Evolutionary conservation across 179 eudicot species (phyloP).

Genomic region (Camellia oleifera): DNA sequence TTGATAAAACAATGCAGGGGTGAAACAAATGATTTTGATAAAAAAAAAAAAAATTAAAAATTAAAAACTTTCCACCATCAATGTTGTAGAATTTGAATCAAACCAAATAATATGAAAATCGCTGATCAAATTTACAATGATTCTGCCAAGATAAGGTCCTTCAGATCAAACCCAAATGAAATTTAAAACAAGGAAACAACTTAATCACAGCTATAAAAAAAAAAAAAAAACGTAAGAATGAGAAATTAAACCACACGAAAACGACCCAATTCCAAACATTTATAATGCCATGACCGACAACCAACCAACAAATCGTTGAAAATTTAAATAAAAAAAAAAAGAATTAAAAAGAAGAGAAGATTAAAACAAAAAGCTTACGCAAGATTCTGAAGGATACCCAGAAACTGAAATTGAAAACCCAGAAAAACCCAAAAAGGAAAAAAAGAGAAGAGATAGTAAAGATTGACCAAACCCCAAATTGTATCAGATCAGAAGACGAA

Average conservation of each 20-base stretch:
- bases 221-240: neutral
- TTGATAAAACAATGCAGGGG: neutral
- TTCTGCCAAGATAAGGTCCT: neutral
- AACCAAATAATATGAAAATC: neutral
- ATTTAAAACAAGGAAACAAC: neutral
- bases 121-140: neutral
- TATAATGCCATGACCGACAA: neutral
- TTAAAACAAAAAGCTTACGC: neutral
- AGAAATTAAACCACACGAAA: slow-evolving; percentile 19
- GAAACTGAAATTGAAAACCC: slow-evolving; percentile 7
- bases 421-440: neutral
- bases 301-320: slow-evolving; percentile 13
- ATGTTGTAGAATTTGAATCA: neutral
- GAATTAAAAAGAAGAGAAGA: no score
- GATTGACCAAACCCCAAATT: slow-evolving; percentile 20
- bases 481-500: neutral
- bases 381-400: slow-evolving; percentile 13
- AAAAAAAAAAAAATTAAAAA: neutral
- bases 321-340: neutral
- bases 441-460: neutral
- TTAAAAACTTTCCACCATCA: neutral
- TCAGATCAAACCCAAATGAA: neutral
- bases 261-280: slow-evolving; percentile 13
- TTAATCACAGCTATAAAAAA: no score
- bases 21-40: neutral